A percentile compares a stretch with the other conserved stretches of the same genome.
These are phyloP conservation scores for Cutaneotrichosporon cavernicola DNA, from an alignment of 1,284 basidiomycete species.

Conservation along the genomic window DNA sequence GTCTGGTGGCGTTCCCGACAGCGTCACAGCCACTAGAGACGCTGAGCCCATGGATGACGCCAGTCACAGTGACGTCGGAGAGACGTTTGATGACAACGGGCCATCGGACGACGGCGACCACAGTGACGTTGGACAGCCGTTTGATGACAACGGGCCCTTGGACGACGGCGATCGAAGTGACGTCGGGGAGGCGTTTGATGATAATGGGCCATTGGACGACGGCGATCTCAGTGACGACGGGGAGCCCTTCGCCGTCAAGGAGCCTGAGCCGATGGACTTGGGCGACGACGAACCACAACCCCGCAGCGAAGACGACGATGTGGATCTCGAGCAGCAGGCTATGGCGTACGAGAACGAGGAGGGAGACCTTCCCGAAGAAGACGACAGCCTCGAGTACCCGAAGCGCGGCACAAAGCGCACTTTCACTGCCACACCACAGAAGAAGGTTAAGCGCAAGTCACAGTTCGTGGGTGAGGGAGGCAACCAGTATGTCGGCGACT, in stretches of 20 bases:
- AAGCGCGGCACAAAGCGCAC: background rate
- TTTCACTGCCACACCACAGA: background rate
- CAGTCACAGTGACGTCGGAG: conserved; percentile 24
- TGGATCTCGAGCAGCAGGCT: conserved; percentile 5
- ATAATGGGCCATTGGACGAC: conserved; percentile 24
- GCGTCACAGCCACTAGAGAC: background rate
- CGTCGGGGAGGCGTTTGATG: conserved; percentile 14
- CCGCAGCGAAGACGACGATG: conserved; percentile 9
- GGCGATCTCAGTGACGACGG: conserved; percentile 14
- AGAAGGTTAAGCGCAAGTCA: conserved; percentile 17
- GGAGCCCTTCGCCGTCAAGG: conserved; percentile 23
- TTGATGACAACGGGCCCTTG: conserved; percentile 28
- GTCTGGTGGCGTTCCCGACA: background rate
- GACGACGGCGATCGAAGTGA: conserved; percentile 16
- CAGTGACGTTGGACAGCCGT: conserved; percentile 18
- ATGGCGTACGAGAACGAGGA: conserved; percentile 12
- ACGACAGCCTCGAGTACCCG: background rate
- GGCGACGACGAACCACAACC: conserved; percentile 8
- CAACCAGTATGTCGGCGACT: conserved; percentile 56
- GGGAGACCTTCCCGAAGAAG: background rate
- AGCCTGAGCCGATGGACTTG: conserved; percentile 18
- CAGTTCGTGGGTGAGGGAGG: conserved; percentile 7
- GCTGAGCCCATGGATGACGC: conserved; percentile 23
- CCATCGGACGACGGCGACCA: conserved; percentile 25
- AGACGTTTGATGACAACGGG: conserved; percentile 28